Evolutionary conservation across 345 rosid genomes (phyloP).

Genomic region (Erysimum cheiranthoides): DNA sequence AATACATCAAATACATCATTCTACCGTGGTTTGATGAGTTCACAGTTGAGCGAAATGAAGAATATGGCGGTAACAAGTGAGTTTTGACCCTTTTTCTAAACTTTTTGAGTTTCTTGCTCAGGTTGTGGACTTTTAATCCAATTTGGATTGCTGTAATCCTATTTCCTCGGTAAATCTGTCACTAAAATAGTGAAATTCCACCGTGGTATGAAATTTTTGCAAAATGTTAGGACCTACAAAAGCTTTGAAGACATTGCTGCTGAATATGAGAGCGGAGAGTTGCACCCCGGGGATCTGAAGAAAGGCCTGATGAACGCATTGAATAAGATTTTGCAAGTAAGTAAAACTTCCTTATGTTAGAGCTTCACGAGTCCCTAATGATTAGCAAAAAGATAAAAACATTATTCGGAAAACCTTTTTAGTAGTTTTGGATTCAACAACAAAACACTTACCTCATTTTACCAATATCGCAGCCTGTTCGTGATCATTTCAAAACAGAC

Average conservation of each 20-base stretch:
- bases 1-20: conserved; percentile 70
- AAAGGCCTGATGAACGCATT: conserved; percentile 68
- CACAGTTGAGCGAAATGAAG: conserved; percentile 63
- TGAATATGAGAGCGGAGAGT: conserved; percentile 64
- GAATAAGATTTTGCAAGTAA: conserved; percentile 77
- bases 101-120: not conserved
- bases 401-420: not conserved
- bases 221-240: conserved; percentile 56
- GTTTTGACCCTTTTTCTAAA: conserved; percentile 31
- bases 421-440: not conserved
- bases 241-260: conserved; percentile 71
- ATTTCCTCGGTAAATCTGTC: not conserved
- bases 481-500: conserved; percentile 69
- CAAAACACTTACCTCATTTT: not conserved
- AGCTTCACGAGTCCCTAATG: not conserved
- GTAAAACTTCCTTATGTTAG: conserved; percentile 4
- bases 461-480: conserved; percentile 67
- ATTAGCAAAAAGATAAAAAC: not conserved
- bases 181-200: not conserved
- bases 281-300: conserved; percentile 84
- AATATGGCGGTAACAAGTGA: conserved; percentile 84
- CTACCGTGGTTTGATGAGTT: conserved; percentile 83
- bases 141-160: not conserved
- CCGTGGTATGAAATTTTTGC: conserved; percentile 10
- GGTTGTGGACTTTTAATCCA: not conserved